A percentile compares a stretch with the other conserved stretches of the same genome.
phyloP scores from a whole-genome alignment of 331 rosid genomes.

The Rhamnella rubrinervis region DNA sequence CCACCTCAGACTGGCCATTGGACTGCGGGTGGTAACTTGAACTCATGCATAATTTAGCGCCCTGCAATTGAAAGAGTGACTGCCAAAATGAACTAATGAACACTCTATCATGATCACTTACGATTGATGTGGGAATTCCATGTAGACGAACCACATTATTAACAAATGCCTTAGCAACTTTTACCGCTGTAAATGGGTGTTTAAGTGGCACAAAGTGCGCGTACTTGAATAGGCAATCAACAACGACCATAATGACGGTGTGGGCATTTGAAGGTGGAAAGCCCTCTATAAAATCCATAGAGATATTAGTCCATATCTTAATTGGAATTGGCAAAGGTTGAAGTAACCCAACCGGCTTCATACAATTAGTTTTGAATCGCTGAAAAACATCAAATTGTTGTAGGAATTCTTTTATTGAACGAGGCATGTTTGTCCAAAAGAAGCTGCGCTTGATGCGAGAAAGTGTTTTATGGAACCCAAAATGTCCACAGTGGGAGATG shows the following conservation, averaged over 20 bases:
- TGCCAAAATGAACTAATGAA: background rate
- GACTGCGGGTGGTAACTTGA: no score
- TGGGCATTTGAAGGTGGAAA: background rate
- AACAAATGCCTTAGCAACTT: background rate
- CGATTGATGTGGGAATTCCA: background rate
- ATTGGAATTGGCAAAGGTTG: no score
- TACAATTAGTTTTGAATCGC: no score
- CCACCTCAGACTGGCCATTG: no score
- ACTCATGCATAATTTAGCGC: background rate
- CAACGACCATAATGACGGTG: background rate
- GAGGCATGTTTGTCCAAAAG: no score
- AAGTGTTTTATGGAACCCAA: no score
- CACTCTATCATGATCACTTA: slow-evolving; percentile 2
- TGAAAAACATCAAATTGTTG: no score
- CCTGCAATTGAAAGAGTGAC: background rate
- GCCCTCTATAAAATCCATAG: background rate
- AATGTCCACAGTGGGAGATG: no score
- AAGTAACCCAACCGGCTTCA: no score
- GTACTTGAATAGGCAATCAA: background rate
- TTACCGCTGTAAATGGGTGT: background rate
- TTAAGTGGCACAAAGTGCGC: background rate
- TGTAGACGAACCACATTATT: background rate
- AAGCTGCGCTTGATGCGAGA: no score
- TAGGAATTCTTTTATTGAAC: no score
- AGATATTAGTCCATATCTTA: no score